Conservation (phyloP, 2,329 filamentous ascomycete species). For the Diplodia scrobiculata region DNA sequence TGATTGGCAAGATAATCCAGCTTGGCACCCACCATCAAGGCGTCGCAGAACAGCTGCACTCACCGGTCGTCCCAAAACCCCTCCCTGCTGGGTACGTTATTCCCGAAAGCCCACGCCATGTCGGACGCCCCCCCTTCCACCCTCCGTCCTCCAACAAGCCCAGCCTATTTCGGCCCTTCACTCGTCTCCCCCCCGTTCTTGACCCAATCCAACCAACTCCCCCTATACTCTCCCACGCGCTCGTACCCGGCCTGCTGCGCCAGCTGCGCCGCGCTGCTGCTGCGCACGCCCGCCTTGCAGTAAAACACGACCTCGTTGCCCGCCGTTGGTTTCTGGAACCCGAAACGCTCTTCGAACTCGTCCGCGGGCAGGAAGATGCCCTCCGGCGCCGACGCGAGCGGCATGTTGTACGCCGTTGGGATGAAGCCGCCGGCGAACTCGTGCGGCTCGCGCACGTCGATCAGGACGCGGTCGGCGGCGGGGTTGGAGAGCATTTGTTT, state of each 20-base stretch:
- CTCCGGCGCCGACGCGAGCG: conserved; percentile 74
- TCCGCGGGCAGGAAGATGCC: conserved; percentile 73
- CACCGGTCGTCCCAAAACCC: neutral
- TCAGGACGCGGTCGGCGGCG: neutral
- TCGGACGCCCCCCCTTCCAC: neutral
- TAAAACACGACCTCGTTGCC: conserved; percentile 73
- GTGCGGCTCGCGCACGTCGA: conserved; percentile 70
- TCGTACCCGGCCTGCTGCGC: conserved; percentile 76
- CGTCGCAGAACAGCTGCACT: neutral
- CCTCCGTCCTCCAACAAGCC: neutral
- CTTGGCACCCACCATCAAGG: neutral
- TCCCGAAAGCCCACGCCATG: neutral
- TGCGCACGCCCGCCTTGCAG: conserved; percentile 88
- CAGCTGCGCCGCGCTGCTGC: conserved; percentile 72
- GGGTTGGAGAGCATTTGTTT: conserved; percentile 4
- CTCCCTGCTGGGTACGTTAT: neutral
- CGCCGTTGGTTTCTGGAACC: conserved; percentile 67
- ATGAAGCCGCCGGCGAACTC: conserved; percentile 71
- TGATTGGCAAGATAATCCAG: neutral
- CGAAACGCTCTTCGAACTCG: conserved; percentile 82
- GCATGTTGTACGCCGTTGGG: conserved; percentile 79
- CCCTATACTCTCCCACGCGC: conserved; percentile 70
- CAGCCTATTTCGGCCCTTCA: conserved; percentile 20
- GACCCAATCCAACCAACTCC: conserved; percentile 82
- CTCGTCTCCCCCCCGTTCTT: conserved; percentile 63